Percentiles rank a stretch among this genome's conserved stretches.
Evolutionary conservation across 1,284 basidiomycete genomes (phyloP).

Genomic region (Leccinum fallax): DNA sequence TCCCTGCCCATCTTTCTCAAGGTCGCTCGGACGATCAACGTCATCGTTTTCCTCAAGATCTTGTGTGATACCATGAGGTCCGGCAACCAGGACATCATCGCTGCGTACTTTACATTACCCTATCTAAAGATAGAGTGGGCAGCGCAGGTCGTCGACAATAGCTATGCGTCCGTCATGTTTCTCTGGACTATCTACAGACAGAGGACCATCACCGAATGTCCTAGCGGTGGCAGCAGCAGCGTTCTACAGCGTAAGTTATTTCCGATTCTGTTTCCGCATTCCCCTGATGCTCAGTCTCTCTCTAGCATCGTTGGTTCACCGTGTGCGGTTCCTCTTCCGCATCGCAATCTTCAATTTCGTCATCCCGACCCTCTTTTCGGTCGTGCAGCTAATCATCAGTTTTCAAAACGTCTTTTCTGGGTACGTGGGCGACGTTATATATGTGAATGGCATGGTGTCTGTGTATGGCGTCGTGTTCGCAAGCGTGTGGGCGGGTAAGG

Average conservation of each 20-base stretch:
- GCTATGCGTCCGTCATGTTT: conserved; percentile 24
- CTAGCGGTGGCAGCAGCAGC: background rate
- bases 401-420: background rate
- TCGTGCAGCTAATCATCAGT: background rate
- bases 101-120: conserved; percentile 26
- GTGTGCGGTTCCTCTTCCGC: background rate
- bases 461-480: conserved; percentile 8
- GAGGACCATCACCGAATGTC: background rate
- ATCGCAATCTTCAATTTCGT: background rate
- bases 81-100: conserved; percentile 8
- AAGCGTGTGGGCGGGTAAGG: conserved; percentile 5
- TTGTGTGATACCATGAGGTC: conserved; percentile 16
- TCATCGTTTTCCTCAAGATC: conserved; percentile 28
- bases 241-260: background rate
- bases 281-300: background rate
- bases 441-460: conserved; percentile 3
- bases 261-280: background rate
- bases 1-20: conserved; percentile 31
- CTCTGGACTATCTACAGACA: conserved; percentile 20
- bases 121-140: conserved; percentile 40
- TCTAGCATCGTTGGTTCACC: background rate
- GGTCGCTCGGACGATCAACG: conserved; percentile 23
- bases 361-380: background rate
- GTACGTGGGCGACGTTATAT: background rate
- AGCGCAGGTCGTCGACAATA: conserved; percentile 32